Base-by-base conservation (phyloP, 208 protist species). In the Crithidia mellificae region DNA sequence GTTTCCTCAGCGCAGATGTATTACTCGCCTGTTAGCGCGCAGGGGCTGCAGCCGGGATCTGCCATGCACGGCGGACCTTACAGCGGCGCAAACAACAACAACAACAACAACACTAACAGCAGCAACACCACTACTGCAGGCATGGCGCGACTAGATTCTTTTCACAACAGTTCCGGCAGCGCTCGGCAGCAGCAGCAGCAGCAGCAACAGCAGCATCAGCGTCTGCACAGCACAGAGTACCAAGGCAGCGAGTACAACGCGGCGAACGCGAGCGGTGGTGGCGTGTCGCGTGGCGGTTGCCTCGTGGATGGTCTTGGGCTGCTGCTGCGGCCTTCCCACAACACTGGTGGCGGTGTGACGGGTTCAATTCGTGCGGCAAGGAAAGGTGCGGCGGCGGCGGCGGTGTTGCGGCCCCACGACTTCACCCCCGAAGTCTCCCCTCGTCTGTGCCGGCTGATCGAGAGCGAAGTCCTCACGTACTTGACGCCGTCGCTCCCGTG, bases 401-500 rank as follows among this genome's bases (percentile, higher is more conserved):
- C 36, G 0, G 41, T 11, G 20, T 11, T 36, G 22, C 14, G 24
- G 22, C 4, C 3, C 9, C 20, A 29, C 12, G 46, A 43, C 49
- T 89, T 90, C 64, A 92, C 89, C 0, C 84, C 84, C 2, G 85
- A 92, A 64, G 82, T 94, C 39, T 78, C 66, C 46, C 67, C 67
- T 9, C 43, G 59, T 9, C 76, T 94, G 22, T 84, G 80, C 57
- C 58, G 49, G 12, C 78, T 94, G 39, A 72, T 92, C 5, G 86
- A 92, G 34, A 63, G 75, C 15, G 74, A 94, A 67, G 77, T 94
- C 49, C 75, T 94, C 14, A 50, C 68, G 9, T 85, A 81, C 64
- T 70, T 90, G 24, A 83, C 72, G 20, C 84, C 81, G 8, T 83
- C 78, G 19, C 56, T 91, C 1, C 56, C 57, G 14, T 81, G 78